Evolutionary conservation across 2,329 filamentous ascomycete genomes (phyloP), one percentile per base, ranked within the genome.

Genomic region (Talaromyces pinophilus): DNA sequence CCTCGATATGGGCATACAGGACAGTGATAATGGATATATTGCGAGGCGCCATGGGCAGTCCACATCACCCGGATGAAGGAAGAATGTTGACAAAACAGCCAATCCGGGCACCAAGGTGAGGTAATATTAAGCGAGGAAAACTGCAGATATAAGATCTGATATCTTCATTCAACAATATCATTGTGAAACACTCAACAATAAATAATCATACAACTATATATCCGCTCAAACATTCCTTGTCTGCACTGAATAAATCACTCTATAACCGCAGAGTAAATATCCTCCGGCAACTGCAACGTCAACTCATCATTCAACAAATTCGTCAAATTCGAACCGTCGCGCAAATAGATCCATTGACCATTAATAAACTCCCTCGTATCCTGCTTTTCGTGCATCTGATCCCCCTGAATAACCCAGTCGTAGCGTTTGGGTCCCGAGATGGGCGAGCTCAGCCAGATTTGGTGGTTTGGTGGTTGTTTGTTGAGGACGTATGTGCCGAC

Each of bases 401-500:
- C 92, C 67, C 89, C 78, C 66, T 77, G 75, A 15, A 93, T 77
- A 64, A 96, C 90, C 86, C 92, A 99, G 79, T 98, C 93, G 82
- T 90, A 99, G 67, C 94, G 89, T 81, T 97, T 97, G 15, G 95
- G 95, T 0, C 95, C 95, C 5, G 92, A 93, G 63, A 92, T 83
- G 3, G 95, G 95, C 52, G 92, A 96, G 44, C 92, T 95, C 55
- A 98, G 87, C 95, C 95, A 99, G 75, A 99, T 97, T 77, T 90
- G 95, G 83, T 93, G 95, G 84, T 97, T 98, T 22, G 94, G 93
- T 0, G 95, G 95, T 79, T 99, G 95, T 80, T 99, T 99, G 86
- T 99, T 99, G 81, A 99, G 86, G 67, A 99, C 92, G 76, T 96
- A 99, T 35, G 88, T 94, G 69, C 93, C 93, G 61, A 87, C 83